Conservation (phyloP, 2,329 filamentous ascomycete genomes). For the Biscogniauxia sp. region DNA sequence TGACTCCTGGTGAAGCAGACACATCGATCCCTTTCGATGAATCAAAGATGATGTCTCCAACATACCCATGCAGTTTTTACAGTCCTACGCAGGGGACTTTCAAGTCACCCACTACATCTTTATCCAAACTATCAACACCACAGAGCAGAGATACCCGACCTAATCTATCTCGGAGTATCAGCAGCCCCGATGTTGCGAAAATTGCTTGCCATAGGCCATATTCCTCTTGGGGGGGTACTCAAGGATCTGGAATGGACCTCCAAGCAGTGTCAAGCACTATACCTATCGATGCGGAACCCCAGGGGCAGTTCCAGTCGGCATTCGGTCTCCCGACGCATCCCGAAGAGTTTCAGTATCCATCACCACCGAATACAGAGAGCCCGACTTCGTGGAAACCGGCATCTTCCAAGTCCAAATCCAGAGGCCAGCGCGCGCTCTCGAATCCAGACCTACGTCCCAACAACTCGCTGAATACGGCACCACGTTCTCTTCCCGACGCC, state of each 20-base stretch:
- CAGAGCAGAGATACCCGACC: slow-evolving; percentile 6
- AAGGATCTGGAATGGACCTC: background rate
- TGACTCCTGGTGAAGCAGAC: background rate
- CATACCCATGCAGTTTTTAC: background rate
- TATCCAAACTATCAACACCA: background rate
- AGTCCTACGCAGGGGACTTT: background rate
- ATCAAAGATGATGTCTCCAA: background rate
- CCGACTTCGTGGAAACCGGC: slow-evolving; percentile 16
- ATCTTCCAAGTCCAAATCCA: slow-evolving; percentile 6
- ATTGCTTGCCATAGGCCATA: background rate
- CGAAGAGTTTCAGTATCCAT: slow-evolving; percentile 23
- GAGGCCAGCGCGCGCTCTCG: slow-evolving; percentile 1
- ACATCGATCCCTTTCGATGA: background rate
- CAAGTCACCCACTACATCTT: background rate
- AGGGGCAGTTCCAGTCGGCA: slow-evolving; percentile 17
- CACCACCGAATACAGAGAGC: slow-evolving; percentile 20
- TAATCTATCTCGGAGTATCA: slow-evolving; percentile 17
- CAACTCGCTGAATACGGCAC: slow-evolving; percentile 4
- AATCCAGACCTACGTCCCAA: background rate
- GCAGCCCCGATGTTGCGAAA: slow-evolving; percentile 4
- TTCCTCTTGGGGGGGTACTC: background rate
- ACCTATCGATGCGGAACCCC: slow-evolving; percentile 4
- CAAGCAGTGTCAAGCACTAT: slow-evolving; percentile 9
- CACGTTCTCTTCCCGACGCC: slow-evolving; percentile 19
- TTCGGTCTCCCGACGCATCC: slow-evolving; percentile 18